These are phyloP conservation scores for Sugiyamaella chiloensis DNA, from an alignment of 805 yeast species.

Conservation along the genomic window DNA sequence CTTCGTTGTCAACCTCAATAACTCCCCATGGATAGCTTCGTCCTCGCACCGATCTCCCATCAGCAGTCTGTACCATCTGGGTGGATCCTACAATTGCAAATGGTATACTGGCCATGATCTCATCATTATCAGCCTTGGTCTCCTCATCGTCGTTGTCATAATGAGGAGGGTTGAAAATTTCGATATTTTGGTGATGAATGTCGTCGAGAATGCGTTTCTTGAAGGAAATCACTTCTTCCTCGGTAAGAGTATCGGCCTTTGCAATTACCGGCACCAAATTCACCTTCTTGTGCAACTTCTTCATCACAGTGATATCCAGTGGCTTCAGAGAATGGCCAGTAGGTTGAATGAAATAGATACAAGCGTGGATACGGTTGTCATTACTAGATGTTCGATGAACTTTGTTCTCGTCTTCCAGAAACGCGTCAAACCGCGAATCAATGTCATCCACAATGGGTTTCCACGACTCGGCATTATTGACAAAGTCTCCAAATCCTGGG, in stretches of 20 bases:
- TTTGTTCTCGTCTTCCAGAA: constrained; percentile 85
- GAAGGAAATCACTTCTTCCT: constrained; percentile 74
- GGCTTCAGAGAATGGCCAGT: constrained; percentile 92
- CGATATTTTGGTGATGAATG: constrained; percentile 67
- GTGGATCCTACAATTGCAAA: constrained; percentile 95
- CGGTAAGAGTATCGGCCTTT: constrained; percentile 88
- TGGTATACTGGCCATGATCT: constrained; percentile 71
- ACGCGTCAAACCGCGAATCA: constrained; percentile 79
- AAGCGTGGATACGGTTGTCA: constrained; percentile 90
- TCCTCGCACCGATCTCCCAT: constrained; percentile 83
- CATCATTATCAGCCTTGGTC: constrained; percentile 59
- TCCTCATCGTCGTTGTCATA: constrained; percentile 86
- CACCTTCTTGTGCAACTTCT: constrained; percentile 82
- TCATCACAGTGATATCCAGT: constrained; percentile 84
- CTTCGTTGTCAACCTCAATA: constrained; percentile 91
- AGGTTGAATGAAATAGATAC: constrained; percentile 92
- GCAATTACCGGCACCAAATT: constrained; percentile 94
- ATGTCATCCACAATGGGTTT: constrained; percentile 88
- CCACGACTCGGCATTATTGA: constrained; percentile 80
- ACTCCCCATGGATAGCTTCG: constrained; percentile 97
- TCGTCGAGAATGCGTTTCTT: constrained; percentile 77
- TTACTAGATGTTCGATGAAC: constrained; percentile 65
- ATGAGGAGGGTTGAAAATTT: constrained; percentile 70
- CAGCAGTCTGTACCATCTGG: constrained; percentile 56
- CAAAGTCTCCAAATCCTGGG: constrained; percentile 90